Base-by-base conservation (phyloP, 306 rosid genomes). In the Echinosophora koreensis region DNA sequence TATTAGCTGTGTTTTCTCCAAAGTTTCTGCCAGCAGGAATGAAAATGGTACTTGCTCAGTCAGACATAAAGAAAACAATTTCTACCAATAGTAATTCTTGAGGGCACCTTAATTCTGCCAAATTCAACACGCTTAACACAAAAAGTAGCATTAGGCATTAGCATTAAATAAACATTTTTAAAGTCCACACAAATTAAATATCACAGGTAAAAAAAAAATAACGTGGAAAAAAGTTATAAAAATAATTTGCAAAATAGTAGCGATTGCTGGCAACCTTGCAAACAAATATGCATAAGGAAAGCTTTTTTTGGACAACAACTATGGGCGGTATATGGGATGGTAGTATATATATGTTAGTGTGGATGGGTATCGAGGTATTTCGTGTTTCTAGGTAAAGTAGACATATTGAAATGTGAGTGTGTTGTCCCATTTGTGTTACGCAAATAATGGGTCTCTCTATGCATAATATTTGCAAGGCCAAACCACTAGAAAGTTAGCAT, bases 21-120 rank as follows among this genome's bases (percentile, higher is more conserved):
- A 78, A 78, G 98, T 92, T 84, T 88, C 98, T 90, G 93, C 81
- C 18, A 78, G 73, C 54, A 67, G 71, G 77, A 73, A 52, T 74
- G 64, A 69, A 79, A 69, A 63, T 0, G 11, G 46, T 51, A 56
- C 51, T 69, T 64, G 35, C 41, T 72, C 14, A 67, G 50, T 72
- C 74, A 57, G 50, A 28, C 56, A 42, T 11, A 50, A 35, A 16
- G 5, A 34, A 60, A 71, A 66, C 10, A 59, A 28, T 34, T 27
- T 18, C 27, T 55, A 52, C 74, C 72, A 14, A 60, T 55, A 55
- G 54, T n/a, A 70, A 76, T 51, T 46, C 2, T 46, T 15, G 42
- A 32, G 69, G 46, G 63, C 5, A 14, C 30, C 34, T 41, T 17
- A 51, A 61, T 16, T 47, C 54, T 41, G 38, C 8, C 35, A 30